These are phyloP conservation scores for Backusella morwellensis DNA, from an alignment of 192 early-diverging fungal genomes.

Conservation along the genomic window DNA sequence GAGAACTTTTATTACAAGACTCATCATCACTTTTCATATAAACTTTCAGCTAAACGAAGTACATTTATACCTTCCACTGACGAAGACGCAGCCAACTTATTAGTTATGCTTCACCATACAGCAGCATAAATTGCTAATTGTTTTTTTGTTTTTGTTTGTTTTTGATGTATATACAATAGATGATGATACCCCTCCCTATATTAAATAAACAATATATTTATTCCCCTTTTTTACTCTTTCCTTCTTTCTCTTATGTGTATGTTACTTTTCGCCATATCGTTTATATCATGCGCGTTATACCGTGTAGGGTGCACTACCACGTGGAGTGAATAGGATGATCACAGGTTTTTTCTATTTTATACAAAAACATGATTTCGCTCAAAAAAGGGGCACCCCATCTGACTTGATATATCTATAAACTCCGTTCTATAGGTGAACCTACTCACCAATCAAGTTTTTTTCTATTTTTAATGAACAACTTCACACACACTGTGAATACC, in stretches of 20 bases:
- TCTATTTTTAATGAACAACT: not conserved
- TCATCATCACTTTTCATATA: not conserved
- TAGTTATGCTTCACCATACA: constrained; percentile 30
- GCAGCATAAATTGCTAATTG: not conserved
- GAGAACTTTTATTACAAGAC: not conserved
- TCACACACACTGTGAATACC: not conserved
- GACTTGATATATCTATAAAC: not conserved
- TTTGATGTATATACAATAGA: not conserved
- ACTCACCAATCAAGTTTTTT: not conserved
- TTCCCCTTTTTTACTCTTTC: not conserved
- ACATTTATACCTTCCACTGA: constrained; percentile 15
- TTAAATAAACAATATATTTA: not conserved
- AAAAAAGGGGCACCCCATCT: not conserved
- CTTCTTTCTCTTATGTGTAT: not conserved
- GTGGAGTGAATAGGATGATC: not conserved
- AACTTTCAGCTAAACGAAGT: constrained; percentile 15
- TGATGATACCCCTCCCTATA: not conserved
- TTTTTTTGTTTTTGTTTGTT: not conserved
- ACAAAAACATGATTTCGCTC: not conserved
- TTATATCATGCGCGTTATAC: not conserved
- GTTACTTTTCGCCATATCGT: not conserved
- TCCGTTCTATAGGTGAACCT: not conserved
- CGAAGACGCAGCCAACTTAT: constrained; percentile 27
- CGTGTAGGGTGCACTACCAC: not conserved
- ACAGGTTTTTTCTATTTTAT: not conserved